These are phyloP conservation scores for Aurifilum marmelostoma DNA, from an alignment of 2,329 filamentous ascomycete species.

Conservation along the genomic window DNA sequence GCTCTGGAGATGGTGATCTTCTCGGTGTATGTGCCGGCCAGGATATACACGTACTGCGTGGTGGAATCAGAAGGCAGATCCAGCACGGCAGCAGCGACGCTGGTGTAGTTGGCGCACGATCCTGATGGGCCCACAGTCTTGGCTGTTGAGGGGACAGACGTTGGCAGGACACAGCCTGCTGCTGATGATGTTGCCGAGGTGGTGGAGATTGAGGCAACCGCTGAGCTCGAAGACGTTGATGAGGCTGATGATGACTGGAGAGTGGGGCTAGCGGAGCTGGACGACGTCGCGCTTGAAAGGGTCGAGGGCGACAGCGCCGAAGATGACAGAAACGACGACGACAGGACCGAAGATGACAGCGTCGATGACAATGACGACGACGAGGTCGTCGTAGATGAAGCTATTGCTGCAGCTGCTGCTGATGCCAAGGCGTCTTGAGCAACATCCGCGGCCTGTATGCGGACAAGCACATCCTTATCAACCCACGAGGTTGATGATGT, in stretches of 20 bases:
- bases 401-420: not conserved
- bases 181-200: not conserved
- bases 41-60: conserved; percentile 56
- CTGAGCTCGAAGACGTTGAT: too few relatives aligned
- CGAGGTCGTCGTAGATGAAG: not conserved
- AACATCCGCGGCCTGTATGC: conserved; percentile 35
- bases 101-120: conserved; percentile 33
- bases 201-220: not conserved
- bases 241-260: not conserved
- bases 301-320: not conserved
- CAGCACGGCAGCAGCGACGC: conserved; percentile 50
- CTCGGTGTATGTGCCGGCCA: conserved; percentile 56
- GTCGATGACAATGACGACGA: not conserved
- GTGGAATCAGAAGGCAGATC: conserved; percentile 47
- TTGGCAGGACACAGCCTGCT: not conserved
- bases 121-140: conserved; percentile 27
- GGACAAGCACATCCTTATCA: conserved; percentile 39
- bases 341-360: too few relatives aligned
- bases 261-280: not conserved
- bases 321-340: not conserved
- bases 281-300: not conserved
- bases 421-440: conserved; percentile 25
- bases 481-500: conserved; percentile 43
- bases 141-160: conserved; percentile 25
- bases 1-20: conserved; percentile 52